These are phyloP conservation scores for Entomortierella chlamydospora DNA, from an alignment of 192 early-diverging fungal genomes.

Conservation along the genomic window DNA sequence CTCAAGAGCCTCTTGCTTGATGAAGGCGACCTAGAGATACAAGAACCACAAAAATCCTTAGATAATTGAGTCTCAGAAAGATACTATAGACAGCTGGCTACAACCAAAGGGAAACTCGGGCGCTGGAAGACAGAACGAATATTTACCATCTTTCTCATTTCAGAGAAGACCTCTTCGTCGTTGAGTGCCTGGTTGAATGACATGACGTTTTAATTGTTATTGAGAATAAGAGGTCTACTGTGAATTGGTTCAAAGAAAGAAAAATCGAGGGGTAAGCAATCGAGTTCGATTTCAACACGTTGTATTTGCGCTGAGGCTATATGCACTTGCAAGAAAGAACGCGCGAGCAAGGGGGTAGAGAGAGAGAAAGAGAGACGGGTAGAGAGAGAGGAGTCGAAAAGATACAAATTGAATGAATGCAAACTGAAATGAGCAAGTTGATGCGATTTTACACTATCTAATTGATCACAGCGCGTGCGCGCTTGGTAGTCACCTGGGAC, in stretches of 20 bases:
- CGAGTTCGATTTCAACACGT: background rate
- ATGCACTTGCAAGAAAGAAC: background rate
- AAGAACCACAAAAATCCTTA: background rate
- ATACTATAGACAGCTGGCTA: background rate
- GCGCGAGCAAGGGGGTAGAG: background rate
- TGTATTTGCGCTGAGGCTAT: background rate
- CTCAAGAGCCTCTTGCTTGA: constrained; percentile 98
- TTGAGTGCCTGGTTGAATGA: constrained; percentile 77
- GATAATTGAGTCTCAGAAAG: background rate
- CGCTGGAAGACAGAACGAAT: background rate
- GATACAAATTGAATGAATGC: background rate
- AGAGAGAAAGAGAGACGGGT: background rate
- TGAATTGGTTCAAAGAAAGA: background rate
- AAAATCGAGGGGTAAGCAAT: background rate
- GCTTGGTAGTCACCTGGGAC: constrained; percentile 1
- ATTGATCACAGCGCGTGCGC: background rate
- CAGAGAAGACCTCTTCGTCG: constrained; percentile 94
- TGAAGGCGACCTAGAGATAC: constrained; percentile 86
- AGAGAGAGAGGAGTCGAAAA: background rate
- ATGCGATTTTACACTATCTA: too few species aligned
- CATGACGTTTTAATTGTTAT: constrained; percentile 31
- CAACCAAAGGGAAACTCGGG: constrained; percentile 1
- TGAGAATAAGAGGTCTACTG: background rate
- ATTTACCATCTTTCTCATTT: constrained; percentile 98
- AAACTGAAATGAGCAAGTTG: background rate